Conservation (phyloP, 75 land plant genomes). For the Picea sitchensis region DNA sequence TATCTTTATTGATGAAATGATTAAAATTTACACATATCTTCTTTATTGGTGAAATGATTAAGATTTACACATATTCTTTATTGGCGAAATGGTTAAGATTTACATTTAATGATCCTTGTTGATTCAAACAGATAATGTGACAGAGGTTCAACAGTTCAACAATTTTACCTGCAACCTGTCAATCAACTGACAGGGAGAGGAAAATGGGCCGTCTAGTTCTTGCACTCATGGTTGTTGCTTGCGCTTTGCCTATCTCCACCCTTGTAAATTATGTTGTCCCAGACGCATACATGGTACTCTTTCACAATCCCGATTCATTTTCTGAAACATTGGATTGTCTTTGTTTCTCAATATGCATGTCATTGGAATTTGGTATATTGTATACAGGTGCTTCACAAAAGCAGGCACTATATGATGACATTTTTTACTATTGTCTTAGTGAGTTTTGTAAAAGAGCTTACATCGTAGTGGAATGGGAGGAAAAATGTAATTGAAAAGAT, state of each 20-base stretch:
- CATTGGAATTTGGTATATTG: background rate
- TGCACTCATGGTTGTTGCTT: slow-evolving; percentile 28
- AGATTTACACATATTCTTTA: too few species aligned
- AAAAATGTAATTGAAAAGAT: background rate
- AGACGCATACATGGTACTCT: slow-evolving; percentile 73
- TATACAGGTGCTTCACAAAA: background rate
- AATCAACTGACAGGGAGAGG: background rate
- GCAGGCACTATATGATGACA: too few species aligned
- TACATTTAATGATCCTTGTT: too few species aligned
- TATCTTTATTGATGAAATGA: too few species aligned
- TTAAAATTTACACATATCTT: too few species aligned
- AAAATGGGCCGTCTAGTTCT: slow-evolving; percentile 44
- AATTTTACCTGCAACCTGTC: background rate
- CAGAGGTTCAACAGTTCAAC: background rate
- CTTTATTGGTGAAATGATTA: too few species aligned
- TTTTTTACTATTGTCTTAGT: too few species aligned
- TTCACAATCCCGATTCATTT: background rate
- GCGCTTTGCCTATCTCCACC: slow-evolving; percentile 55
- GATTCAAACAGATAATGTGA: too few species aligned
- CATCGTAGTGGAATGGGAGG: background rate
- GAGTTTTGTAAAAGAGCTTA: too few species aligned
- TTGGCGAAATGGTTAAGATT: too few species aligned
- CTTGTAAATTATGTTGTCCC: slow-evolving; percentile 65
- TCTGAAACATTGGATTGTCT: background rate
- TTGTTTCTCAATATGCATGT: slow-evolving; percentile 3